A percentile compares a stretch with the other conserved stretches of the same genome.
Conservation (phyloP, 257 asterid species). For the Ilex asprella region DNA sequence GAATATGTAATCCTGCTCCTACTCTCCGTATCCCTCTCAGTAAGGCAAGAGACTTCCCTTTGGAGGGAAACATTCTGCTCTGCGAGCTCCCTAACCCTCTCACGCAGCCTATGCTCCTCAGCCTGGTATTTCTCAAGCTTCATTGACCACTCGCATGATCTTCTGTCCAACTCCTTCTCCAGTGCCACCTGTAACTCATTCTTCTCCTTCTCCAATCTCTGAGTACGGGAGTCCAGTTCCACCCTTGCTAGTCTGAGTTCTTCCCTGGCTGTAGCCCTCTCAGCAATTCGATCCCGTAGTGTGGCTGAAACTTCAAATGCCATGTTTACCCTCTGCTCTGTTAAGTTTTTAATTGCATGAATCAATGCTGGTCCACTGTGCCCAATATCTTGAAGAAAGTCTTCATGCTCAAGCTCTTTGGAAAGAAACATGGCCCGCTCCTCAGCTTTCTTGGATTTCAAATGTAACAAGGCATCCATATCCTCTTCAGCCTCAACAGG, state of each 20-base stretch:
- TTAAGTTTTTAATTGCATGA: slow-evolving; percentile 53
- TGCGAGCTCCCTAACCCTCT: slow-evolving; percentile 89
- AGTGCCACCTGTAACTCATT: slow-evolving; percentile 64
- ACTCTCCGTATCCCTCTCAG: slow-evolving; percentile 56
- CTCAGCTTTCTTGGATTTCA: slow-evolving; percentile 65
- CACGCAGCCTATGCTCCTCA: slow-evolving; percentile 93
- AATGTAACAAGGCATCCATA: slow-evolving; percentile 40
- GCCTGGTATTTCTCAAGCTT: slow-evolving; percentile 81
- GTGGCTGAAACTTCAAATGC: slow-evolving; percentile 60
- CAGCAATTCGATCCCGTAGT: slow-evolving; percentile 69
- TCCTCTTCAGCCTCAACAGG: slow-evolving; percentile 27
- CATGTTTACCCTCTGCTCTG: slow-evolving; percentile 67
- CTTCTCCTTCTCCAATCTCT: slow-evolving; percentile 76
- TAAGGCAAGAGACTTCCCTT: slow-evolving; percentile 67
- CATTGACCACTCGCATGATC: slow-evolving; percentile 86
- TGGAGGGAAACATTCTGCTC: slow-evolving; percentile 94
- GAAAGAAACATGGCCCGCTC: slow-evolving; percentile 56
- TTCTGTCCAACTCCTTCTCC: slow-evolving; percentile 87
- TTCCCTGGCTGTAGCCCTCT: slow-evolving; percentile 60
- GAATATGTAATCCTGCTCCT: slow-evolving; percentile 37
- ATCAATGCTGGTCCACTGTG: slow-evolving; percentile 47
- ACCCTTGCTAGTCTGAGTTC: slow-evolving; percentile 38
- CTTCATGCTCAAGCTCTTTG: slow-evolving; percentile 57
- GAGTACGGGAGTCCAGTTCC: slow-evolving; percentile 43
- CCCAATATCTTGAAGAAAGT: slow-evolving; percentile 46